phyloP scores from a whole-genome alignment of 2,329 filamentous ascomycete species.

The Fusarium continuum region DNA sequence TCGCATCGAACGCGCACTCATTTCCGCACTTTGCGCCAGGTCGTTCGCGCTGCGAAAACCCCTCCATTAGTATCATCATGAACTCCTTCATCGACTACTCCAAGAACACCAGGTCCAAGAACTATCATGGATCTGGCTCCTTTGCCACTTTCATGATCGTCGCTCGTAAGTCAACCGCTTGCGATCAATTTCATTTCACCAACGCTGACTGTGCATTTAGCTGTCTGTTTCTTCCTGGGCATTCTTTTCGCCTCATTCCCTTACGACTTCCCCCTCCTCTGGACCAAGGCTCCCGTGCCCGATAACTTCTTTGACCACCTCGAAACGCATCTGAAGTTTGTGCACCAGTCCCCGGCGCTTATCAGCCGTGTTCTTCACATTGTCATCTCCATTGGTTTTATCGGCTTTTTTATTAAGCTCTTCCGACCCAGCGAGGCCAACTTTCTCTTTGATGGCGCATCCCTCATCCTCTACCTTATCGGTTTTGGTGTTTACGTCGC shows the following conservation, averaged over 20 bases:
- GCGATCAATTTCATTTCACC: background rate
- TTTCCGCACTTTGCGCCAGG: constrained; percentile 20
- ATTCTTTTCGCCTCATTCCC: constrained; percentile 97
- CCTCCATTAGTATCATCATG: constrained; percentile 41
- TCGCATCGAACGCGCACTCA: background rate
- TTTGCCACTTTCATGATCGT: constrained; percentile 98
- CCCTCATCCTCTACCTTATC: constrained; percentile 82
- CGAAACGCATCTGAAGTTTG: constrained; percentile 88
- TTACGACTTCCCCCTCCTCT: constrained; percentile 92
- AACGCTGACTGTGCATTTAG: constrained; percentile 52
- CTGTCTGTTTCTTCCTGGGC: constrained; percentile 96
- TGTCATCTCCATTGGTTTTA: constrained; percentile 84
- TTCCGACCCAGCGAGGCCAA: constrained; percentile 95
- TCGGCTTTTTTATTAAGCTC: constrained; percentile 92
- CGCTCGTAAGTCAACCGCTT: constrained; percentile 73
- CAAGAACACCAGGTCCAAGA: constrained; percentile 65
- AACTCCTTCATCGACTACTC: constrained; percentile 59
- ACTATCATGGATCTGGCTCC: constrained; percentile 70
- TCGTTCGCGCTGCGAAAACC: constrained; percentile 17
- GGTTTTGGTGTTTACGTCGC: constrained; percentile 92
- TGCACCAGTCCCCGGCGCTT: constrained; percentile 90
- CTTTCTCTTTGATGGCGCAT: constrained; percentile 90
- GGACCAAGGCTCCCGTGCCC: constrained; percentile 72
- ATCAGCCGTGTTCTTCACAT: constrained; percentile 95
- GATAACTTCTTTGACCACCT: constrained; percentile 81